Base-by-base conservation (phyloP, 257 asterid genomes). In the Nicotiana sylvestris region DNA sequence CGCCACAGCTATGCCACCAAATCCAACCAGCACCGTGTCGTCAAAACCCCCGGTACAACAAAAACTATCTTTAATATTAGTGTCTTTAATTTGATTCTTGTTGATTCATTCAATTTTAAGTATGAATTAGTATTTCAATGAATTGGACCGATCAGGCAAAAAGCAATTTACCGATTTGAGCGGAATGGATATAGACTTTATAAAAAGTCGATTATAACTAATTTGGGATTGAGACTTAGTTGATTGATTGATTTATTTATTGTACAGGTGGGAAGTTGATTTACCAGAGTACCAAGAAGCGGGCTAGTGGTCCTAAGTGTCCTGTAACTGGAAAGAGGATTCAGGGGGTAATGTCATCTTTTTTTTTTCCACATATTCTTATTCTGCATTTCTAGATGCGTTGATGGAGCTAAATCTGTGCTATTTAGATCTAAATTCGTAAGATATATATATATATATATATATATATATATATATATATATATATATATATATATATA, bases 1-100 rank as follows among this genome's bases (percentile, higher is more conserved):
- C 83, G 82, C 35, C 85, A 83, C 13, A 83, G 85, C 78, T 83
- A 83, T 77, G 85, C 85, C 67, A 83, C 85, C 60, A 83, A 83
- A 77, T 83, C 85, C 70, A 83, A 83, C 16, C 85, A 83, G 37
- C 83, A 77, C 57, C 78, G 85, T 3, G 69, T 83, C 51, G 85
- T 83, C 62, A 83, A 83, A 83, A 83, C 85, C 81, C 82, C 85
- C 25, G 85, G 85, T 82, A 81, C 18, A 17, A 39, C 2, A 13
- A 12, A 56, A 15, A 56, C n/a, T n/a, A 16, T 56, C 21, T 12
- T 51, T 51, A 51, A 51, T 51, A 76, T 76, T 51, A 9, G 5
- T 80, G 43, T 66, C 58, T 32, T 56, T 35, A 18, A 4, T 66
- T 81, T 66, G 17, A 27, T 81, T 77, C 2, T 32, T 81, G 3